A percentile compares a stretch with the other conserved stretches of the same genome.
Evolutionary conservation across 2,329 filamentous ascomycete genomes (phyloP).

Genomic region (Exophiala calicioides): DNA sequence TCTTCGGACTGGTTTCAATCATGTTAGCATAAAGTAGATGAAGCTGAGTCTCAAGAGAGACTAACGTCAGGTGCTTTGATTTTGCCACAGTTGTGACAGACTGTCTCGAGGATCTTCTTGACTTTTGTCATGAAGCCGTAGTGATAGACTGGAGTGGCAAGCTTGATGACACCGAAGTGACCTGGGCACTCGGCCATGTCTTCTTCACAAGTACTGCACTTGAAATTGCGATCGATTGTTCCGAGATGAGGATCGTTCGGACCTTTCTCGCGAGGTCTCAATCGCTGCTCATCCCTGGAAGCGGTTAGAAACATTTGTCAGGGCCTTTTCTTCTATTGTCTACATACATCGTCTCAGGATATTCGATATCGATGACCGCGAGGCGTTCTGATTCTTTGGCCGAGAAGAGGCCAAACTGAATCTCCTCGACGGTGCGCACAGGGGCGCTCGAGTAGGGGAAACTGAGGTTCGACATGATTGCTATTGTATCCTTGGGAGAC

Average conservation of each 20-base stretch:
- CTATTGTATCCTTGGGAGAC: constrained; percentile 35
- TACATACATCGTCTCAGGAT: constrained; percentile 89
- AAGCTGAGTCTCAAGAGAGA: constrained; percentile 54
- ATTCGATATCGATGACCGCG: constrained; percentile 94
- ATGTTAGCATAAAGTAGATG: constrained; percentile 39
- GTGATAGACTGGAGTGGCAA: constrained; percentile 94
- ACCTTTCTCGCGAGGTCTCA: constrained; percentile 85
- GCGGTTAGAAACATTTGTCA: constrained; percentile 26
- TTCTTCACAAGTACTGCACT: constrained; percentile 95
- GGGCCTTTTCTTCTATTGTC: constrained; percentile 24
- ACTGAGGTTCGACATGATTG: constrained; percentile 85
- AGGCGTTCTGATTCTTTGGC: constrained; percentile 99
- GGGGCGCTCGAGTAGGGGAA: constrained; percentile 92
- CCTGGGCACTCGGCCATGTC: constrained; percentile 94
- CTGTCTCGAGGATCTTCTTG: constrained; percentile 98
- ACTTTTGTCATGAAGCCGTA: constrained; percentile 97
- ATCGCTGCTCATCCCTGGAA: constrained; percentile 76
- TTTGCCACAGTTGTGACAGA: constrained; percentile 98
- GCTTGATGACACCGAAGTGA: constrained; percentile 97
- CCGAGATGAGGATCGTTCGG: constrained; percentile 95
- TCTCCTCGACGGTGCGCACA: constrained; percentile 96
- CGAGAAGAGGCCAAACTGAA: constrained; percentile 96
- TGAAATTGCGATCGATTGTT: constrained; percentile 92
- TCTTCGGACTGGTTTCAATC: constrained; percentile 39
- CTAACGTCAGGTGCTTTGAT: constrained; percentile 97